phyloP scores from a whole-genome alignment of 768 basidiomycete species.

The Phanerochaete sordida region DNA sequence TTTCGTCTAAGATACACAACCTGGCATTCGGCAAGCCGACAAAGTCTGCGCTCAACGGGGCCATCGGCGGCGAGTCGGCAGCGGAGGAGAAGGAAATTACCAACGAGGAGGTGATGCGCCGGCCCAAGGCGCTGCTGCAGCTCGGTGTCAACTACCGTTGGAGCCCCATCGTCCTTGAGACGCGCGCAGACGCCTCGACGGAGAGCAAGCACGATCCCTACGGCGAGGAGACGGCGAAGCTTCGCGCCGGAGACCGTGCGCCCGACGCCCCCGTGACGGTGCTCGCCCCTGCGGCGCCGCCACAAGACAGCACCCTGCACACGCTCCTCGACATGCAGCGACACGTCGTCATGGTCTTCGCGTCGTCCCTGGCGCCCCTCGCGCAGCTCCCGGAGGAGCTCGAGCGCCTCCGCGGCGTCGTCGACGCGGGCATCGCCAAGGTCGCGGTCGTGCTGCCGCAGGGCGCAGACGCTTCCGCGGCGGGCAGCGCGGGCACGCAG shows the following conservation, averaged over 20 bases:
- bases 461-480: not conserved
- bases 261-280: not conserved
- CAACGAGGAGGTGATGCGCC: constrained; percentile 5
- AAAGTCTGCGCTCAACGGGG: constrained; percentile 19
- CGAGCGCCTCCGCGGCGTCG: not conserved
- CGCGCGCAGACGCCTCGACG: constrained; percentile 16
- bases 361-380: not conserved
- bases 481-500: not conserved
- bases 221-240: not conserved
- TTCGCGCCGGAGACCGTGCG: constrained; percentile 9
- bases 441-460: not conserved
- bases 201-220: constrained; percentile 19
- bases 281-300: not conserved
- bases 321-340: not conserved
- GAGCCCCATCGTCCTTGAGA: constrained; percentile 46
- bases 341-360: constrained; percentile 4
- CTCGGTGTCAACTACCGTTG: constrained; percentile 53
- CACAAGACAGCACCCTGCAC: not conserved
- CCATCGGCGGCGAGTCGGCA: constrained; percentile 1
- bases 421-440: not conserved
- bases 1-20: constrained; percentile 29
- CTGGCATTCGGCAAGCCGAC: constrained; percentile 13
- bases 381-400: not conserved
- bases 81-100: not conserved
- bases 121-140: constrained; percentile 29